Evolutionary conservation across 139 green algal species (phyloP).

Genomic region (Picocystis salinarum): DNA sequence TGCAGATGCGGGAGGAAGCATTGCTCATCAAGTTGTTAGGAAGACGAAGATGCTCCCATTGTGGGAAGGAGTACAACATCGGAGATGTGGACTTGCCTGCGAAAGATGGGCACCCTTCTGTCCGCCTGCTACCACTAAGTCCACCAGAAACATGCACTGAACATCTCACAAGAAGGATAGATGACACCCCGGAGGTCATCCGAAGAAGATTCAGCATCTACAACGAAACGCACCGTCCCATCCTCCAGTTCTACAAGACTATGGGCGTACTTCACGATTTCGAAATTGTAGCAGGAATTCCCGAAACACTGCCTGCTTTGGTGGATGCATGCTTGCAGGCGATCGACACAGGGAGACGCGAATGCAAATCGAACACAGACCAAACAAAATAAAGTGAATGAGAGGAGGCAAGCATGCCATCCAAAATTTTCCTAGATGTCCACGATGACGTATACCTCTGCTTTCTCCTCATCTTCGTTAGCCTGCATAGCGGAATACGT

Average conservation of each 20-base stretch:
- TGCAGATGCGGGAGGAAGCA: conserved; percentile 1
- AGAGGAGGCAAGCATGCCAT: too few relatives aligned
- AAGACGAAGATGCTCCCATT: neutral
- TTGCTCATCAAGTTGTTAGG: conserved; percentile 2
- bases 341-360: too few relatives aligned
- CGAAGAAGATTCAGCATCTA: conserved; percentile 1
- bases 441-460: conserved; percentile 4
- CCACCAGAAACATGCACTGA: neutral
- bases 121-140: neutral
- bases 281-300: neutral
- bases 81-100: conserved; percentile 1
- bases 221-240: neutral
- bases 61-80: conserved; percentile 1
- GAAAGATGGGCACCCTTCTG: neutral
- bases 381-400: too few relatives aligned
- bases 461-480: neutral
- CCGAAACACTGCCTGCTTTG: neutral
- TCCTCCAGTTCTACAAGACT: neutral
- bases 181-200: conserved; percentile 1
- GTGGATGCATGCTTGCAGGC: too few relatives aligned
- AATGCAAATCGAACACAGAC: too few relatives aligned
- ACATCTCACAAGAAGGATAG: neutral
- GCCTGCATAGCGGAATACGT: conserved; percentile 3
- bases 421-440: too few relatives aligned
- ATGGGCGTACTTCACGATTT: neutral